A percentile compares a stretch with the other conserved stretches of the same genome.
phyloP scores from a whole-genome alignment of 352 stramenopile species.

The Phytopythium oedochilum region DNA sequence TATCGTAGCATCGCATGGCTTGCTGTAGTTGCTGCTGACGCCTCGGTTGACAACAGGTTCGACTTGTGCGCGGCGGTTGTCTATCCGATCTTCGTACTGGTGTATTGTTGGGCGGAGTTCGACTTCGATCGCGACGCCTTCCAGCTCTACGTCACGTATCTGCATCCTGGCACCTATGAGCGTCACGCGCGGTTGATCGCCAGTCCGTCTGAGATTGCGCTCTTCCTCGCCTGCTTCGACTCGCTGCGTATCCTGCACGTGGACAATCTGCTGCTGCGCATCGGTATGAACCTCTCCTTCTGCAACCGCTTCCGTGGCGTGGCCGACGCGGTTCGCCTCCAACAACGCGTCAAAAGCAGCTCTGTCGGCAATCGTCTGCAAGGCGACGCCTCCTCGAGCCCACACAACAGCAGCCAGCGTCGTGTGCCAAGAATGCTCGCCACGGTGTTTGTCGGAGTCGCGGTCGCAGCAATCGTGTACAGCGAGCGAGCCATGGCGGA shows the following conservation, averaged over 20 bases:
- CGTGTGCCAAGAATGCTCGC: constrained; percentile 15
- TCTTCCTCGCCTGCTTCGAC: constrained; percentile 18
- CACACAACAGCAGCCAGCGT: constrained; percentile 5
- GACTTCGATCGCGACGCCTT: constrained; percentile 19
- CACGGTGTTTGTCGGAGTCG: constrained; percentile 11
- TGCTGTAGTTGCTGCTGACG: not conserved
- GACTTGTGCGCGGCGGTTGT: constrained; percentile 21
- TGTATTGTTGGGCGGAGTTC: constrained; percentile 18
- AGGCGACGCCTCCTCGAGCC: not conserved
- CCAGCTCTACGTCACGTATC: constrained; percentile 9
- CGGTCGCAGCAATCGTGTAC: constrained; percentile 7
- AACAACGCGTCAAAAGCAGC: constrained; percentile 1
- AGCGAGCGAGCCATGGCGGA: constrained; percentile 9
- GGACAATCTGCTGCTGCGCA: constrained; percentile 12
- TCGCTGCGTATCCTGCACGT: constrained; percentile 14
- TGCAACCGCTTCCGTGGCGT: constrained; percentile 20
- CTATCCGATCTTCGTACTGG: constrained; percentile 14
- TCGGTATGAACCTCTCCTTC: constrained; percentile 27
- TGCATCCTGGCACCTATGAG: constrained; percentile 14
- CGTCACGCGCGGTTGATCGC: constrained; percentile 10
- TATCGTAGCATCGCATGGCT: not conserved
- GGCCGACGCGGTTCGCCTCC: constrained; percentile 8
- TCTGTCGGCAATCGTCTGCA: not conserved
- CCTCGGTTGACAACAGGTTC: constrained; percentile 14
- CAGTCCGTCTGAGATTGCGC: constrained; percentile 12